Base-by-base conservation (phyloP, 1,139 yeast species). In the Hanseniaspora gamundiae region DNA sequence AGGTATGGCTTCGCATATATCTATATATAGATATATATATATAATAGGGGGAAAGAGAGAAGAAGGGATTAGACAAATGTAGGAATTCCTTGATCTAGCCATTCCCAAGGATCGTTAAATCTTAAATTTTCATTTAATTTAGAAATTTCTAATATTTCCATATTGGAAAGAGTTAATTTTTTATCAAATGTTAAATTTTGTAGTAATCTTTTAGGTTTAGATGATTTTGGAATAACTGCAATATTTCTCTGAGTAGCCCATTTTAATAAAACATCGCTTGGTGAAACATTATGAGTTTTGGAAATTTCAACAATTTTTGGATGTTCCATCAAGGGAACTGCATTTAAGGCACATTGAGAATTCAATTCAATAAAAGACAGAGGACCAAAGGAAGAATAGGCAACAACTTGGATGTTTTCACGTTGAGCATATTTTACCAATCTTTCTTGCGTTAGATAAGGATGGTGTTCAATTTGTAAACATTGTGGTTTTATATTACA, bases 391-490 rank as follows among this genome's bases (percentile, higher is more conserved):
- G 94, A 81, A 8, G 94, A 84, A 70, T 86, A 86, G 24, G 81
- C 95, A 44, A 86, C 83, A 57, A 86, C 71, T 47, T 78, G 80
- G 57, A 86, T 75, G 41, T 74, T 78, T 52, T 74, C 65, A 38
- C 65, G 56, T 61, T 82, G 75, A 50, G 74, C 83, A 57, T 66
- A 83, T 53, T 79, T 71, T 49, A 85, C 63, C 60, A 85, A 70
- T 52, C 69, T 70, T 48, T 74, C 74, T 67, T 86, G 95, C 53
- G 82, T 84, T 62, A 86, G 71, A 70, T 84, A 86, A 52, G 95
- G 95, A 64, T 86, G 95, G 66, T 83, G 91, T 69, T 87, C 96
- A 59, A 87, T 82, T 66, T 87, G 95, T 55, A 83, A 49, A 41
- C 67, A 86, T 44, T 82, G 83, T 42, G 96, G 95, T 55, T 69